Evolutionary conservation across 352 stramenopile genomes (phyloP).

Genomic region (Phytophthora boehmeriae): DNA sequence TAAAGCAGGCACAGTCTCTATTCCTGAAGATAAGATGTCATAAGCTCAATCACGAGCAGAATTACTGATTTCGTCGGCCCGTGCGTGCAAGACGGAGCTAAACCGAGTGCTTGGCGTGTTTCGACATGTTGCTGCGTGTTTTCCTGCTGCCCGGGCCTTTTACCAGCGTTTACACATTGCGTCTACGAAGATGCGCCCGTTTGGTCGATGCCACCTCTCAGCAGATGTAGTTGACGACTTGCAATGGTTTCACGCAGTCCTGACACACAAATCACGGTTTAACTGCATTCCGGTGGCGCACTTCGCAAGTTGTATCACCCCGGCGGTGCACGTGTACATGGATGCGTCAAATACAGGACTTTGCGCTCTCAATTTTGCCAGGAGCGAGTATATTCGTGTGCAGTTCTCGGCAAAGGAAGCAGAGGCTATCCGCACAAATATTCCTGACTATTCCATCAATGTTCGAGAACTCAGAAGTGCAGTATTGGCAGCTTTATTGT

Average conservation of each 20-base stretch:
- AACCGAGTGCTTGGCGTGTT: constrained; percentile 7
- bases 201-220: not conserved
- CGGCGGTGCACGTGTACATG: constrained; percentile 22
- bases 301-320: not conserved
- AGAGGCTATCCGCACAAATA: not conserved
- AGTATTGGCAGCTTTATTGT: constrained; percentile 1
- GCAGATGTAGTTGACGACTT: constrained; percentile 1
- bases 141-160: constrained; percentile 3
- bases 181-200: not conserved
- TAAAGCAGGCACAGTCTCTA: not conserved
- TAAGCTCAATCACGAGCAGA: not conserved
- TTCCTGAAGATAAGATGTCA: not conserved
- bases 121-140: constrained; percentile 8
- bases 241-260: constrained; percentile 1
- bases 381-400: constrained; percentile 2
- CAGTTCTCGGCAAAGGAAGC: constrained; percentile 1
- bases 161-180: constrained; percentile 3
- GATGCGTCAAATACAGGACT: constrained; percentile 12
- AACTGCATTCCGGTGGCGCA: constrained; percentile 9
- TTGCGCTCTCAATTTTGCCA: constrained; percentile 8
- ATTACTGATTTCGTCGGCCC: not conserved
- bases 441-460: constrained; percentile 11
- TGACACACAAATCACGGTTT: not conserved
- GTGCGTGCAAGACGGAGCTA: constrained; percentile 1
- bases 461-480: constrained; percentile 16